These are phyloP conservation scores for Neophaeococcomyces aloes DNA, from an alignment of 2,329 filamentous ascomycete species.

Conservation along the genomic window DNA sequence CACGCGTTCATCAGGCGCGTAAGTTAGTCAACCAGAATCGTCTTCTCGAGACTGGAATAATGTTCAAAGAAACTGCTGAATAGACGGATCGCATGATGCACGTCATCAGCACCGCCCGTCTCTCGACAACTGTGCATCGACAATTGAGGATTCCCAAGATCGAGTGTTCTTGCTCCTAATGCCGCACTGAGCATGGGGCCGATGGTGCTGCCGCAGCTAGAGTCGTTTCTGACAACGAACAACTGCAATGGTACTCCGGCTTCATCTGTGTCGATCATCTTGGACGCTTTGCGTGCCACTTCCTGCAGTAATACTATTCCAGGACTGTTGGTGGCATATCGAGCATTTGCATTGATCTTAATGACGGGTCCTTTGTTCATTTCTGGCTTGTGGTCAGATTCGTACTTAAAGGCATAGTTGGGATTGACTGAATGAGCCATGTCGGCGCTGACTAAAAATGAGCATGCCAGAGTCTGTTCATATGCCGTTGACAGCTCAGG, in stretches of 20 bases:
- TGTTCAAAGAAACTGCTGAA: slow-evolving; percentile 80
- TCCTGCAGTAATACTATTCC: slow-evolving; percentile 90
- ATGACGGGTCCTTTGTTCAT: slow-evolving; percentile 96
- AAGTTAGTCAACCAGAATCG: slow-evolving; percentile 66
- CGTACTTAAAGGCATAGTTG: slow-evolving; percentile 88
- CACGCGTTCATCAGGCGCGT: not conserved
- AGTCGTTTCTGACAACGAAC: slow-evolving; percentile 94
- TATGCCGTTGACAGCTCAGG: slow-evolving; percentile 66
- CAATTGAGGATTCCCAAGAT: slow-evolving; percentile 86
- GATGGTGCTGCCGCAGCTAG: slow-evolving; percentile 88
- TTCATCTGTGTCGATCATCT: slow-evolving; percentile 42
- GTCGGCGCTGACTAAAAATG: slow-evolving; percentile 89
- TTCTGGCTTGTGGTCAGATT: slow-evolving; percentile 77
- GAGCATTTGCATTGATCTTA: slow-evolving; percentile 95
- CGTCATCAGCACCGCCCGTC: slow-evolving; percentile 78
- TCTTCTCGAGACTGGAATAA: slow-evolving; percentile 72
- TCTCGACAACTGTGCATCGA: slow-evolving; percentile 97
- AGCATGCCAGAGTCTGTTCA: slow-evolving; percentile 82
- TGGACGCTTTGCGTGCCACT: slow-evolving; percentile 52
- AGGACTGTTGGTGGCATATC: slow-evolving; percentile 92
- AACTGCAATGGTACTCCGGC: slow-evolving; percentile 79
- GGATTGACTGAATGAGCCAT: slow-evolving; percentile 97
- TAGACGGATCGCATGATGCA: slow-evolving; percentile 72
- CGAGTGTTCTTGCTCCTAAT: slow-evolving; percentile 76
- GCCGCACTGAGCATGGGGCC: slow-evolving; percentile 90